Base-by-base conservation (phyloP, 768 basidiomycete genomes). In the Butyriboletus loyo region DNA sequence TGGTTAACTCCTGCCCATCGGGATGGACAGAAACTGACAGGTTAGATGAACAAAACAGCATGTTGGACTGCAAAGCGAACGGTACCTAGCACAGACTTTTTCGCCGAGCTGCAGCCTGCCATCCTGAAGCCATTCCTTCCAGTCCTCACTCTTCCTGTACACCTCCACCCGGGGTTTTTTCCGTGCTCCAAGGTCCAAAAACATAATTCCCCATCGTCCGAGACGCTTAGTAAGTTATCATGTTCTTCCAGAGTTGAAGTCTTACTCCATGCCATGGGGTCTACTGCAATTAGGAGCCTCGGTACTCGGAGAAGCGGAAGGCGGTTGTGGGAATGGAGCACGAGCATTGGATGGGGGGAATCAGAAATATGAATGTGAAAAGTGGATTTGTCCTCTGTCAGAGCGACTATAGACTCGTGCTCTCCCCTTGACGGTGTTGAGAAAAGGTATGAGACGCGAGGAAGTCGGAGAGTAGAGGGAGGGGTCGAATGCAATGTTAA, bases 11-110 rank as follows among this genome's bases (percentile, higher is more conserved):
- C 53, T 89, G 79, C 1, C 86, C 87, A 19, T 81, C 79, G 0
- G 75, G 61, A 15, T 72, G 66, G 5, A 78, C 73, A 14, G 86
- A 82, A 55, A 92, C 91, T 93, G 39, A 19, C 8, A 38, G 27
- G 14, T 44, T 34, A 42, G 34, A 52, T 46, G 22, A 60, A 51
- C 13, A 56, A 45, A 19, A 53, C 9, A 30, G n/a, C 22, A 25
- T 10, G 34, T 6, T 17, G 25, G 19, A 38, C 21, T 44, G 30
- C n/a, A 45, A 39, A 46, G 25, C 19, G 37, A 56, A 57, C 74
- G 80, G 53, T 66, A 92, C 94, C 83, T 53, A 98, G 74, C 7
- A 86, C 93, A 5, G 94, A 91, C 70, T 96, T 96, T 70, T 93
- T 93, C 11, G 88, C 85, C 8, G 92, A 91, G 67, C 92, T 96